These are phyloP conservation scores for Solanum paucissectum DNA, from an alignment of 257 asterid genomes.

Conservation along the genomic window DNA sequence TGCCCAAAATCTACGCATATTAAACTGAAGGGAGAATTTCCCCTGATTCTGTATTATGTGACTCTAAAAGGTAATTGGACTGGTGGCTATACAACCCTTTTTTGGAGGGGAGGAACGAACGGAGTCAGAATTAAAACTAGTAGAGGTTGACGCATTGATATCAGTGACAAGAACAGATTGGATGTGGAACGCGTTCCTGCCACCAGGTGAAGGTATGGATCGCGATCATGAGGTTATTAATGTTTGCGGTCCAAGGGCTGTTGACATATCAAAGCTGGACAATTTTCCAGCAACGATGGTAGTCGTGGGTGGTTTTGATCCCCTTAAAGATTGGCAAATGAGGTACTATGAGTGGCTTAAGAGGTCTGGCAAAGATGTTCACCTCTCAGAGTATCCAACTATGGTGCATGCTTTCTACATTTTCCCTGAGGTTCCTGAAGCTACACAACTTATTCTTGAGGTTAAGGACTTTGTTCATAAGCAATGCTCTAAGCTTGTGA, in stretches of 20 bases:
- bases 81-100: not conserved
- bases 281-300: constrained; percentile 55
- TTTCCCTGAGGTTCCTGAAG: constrained; percentile 49
- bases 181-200: constrained; percentile 58
- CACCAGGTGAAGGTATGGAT: constrained; percentile 22
- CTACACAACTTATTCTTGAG: constrained; percentile 31
- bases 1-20: no score
- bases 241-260: constrained; percentile 65
- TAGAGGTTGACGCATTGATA: constrained; percentile 26
- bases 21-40: no score
- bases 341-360: constrained; percentile 59
- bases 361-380: constrained; percentile 46
- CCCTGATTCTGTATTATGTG: no score
- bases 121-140: constrained; percentile 33
- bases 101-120: constrained; percentile 71
- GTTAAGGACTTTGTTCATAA: constrained; percentile 28
- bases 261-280: constrained; percentile 36
- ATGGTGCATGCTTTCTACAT: constrained; percentile 65
- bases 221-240: constrained; percentile 58
- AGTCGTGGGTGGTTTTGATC: constrained; percentile 58
- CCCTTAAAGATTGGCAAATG: constrained; percentile 62
- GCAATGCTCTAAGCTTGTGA: constrained; percentile 21
- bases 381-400: constrained; percentile 46
- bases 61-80: no score
- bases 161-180: constrained; percentile 34